Evolutionary conservation across 2,329 filamentous ascomycete species (phyloP), one percentile per base, ranked within the genome.

Genomic region (Coniochaeta sp.): DNA sequence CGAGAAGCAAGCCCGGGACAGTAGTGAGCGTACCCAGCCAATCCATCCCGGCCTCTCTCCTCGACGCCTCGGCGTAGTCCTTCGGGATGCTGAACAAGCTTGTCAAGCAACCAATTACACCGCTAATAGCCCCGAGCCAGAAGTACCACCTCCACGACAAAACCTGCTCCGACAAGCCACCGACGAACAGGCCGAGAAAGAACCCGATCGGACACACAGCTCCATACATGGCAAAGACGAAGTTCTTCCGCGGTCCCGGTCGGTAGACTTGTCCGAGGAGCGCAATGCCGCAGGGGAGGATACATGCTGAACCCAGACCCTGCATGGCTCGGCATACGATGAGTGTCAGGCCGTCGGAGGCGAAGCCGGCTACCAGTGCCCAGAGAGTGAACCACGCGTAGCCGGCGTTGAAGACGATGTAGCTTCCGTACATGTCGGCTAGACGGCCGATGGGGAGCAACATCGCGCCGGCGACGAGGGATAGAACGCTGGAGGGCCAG

Each of bases 241-340:
- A 67, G 64, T 87, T 87, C 68, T 87, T 87, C 9, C 84, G 75
- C 1, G 82, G 82, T 0, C 84, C 84, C 0, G 85, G 84, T 9
- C 84, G 78, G 65, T 87, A 87, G 5, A 76, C 79, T 44, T 76
- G 82, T 1, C 84, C 83, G 3, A 87, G 71, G 22, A 88, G 75
- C 78, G 84, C 84, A 40, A 87, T 77, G 1, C 82, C 80, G 3
- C 81, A 79, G 0, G 84, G 83, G 16, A 87, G 69, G 63, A 84
- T 84, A 0, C 83, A 82, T 3, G 83, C 83, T 1, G 84, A 77
- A 1, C 82, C 85, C 14, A 88, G 72, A 0, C 85, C 85, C 69
- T 86, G 83, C 11, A 86, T 66, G 1, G 83, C 84, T 62, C 85
- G 81, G 67, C 79, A 85, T 47, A 86, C 71, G 59, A 84, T 79